Evolutionary conservation across 495 filamentous ascomycete genomes (phyloP).

Genomic region (Xylaria curta): DNA sequence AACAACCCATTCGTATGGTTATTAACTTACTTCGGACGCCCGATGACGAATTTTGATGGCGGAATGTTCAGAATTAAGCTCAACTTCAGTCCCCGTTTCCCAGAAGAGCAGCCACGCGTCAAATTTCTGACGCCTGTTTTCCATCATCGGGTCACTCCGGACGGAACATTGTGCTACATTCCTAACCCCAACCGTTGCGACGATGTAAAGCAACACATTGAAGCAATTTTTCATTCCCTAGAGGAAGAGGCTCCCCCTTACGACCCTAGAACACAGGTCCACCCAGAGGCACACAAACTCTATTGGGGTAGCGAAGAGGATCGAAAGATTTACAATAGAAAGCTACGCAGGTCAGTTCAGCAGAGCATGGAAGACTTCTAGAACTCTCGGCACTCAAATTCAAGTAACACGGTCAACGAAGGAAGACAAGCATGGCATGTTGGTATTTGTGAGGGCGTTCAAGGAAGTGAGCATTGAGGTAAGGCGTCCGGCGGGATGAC

Average conservation of each 20-base stretch:
- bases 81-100: slow-evolving; percentile 85
- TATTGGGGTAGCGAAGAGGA: slow-evolving; percentile 85
- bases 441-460: slow-evolving; percentile 6
- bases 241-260: slow-evolving; percentile 89
- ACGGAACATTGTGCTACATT: slow-evolving; percentile 85
- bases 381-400: background rate
- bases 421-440: slow-evolving; percentile 12
- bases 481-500: slow-evolving; percentile 19
- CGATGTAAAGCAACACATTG: slow-evolving; percentile 83
- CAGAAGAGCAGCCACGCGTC: slow-evolving; percentile 87
- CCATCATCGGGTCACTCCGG: slow-evolving; percentile 83
- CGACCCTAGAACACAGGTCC: slow-evolving; percentile 87
- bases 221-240: slow-evolving; percentile 80
- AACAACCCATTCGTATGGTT: slow-evolving; percentile 74
- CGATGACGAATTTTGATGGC: slow-evolving; percentile 93
- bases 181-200: slow-evolving; percentile 65
- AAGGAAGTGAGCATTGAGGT: slow-evolving; percentile 16
- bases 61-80: slow-evolving; percentile 85
- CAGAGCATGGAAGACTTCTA: slow-evolving; percentile 58
- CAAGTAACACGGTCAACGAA: background rate
- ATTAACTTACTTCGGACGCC: slow-evolving; percentile 84
- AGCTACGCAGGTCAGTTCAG: slow-evolving; percentile 69
- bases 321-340: slow-evolving; percentile 82
- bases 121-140: slow-evolving; percentile 82
- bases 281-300: slow-evolving; percentile 83